Base-by-base conservation (phyloP, 2,329 filamentous ascomycete genomes). In the Beauveria sp. region DNA sequence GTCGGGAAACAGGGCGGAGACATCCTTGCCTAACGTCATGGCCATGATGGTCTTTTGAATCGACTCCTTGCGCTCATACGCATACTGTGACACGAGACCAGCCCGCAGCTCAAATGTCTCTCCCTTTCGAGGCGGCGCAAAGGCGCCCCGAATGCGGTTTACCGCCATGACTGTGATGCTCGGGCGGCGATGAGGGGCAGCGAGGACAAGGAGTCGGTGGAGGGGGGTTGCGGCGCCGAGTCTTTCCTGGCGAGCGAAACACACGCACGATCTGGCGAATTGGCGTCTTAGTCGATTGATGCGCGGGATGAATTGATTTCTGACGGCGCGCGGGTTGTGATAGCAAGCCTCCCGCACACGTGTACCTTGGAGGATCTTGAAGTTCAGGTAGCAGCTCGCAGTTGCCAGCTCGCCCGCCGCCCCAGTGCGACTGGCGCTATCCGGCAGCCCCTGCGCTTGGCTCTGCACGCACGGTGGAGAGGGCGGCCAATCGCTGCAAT, bases 11-110 rank as follows among this genome's bases (percentile, higher is more conserved):
- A 99, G 80, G 61, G 93, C 90, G 59, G 95, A 99, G 63, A 99
- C 95, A 78, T 99, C 95, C 77, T 99, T 99, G 75, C 95, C 95
- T 69, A 99, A 76, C 1, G 95, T 99, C 95, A 99, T 99, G 73
- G 95, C 93, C 93, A 98, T 98, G 79, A 99, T 99, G 66, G 95
- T 99, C 83, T 96, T 98, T 74, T 99, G 95, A 69, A 99, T 99
- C 26, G 95, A 90, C 80, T 99, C 95, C 77, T 99, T 99, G 71
- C 92, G 88, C 84, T 99, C 95, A 78, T 96, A 97, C 63, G 95
- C 95, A 88, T 98, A 99, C 79, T 99, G 95, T 66, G 95, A 99
- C 66, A 96, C 95, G 74, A 99, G 81, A 45, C 95, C 95, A 66
- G 93, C 91, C 74, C 95, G 89, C 77, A 99, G 80, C 81, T 99